These are phyloP conservation scores for Monascus ruber DNA, from an alignment of 2,329 filamentous ascomycete genomes.

Conservation along the genomic window DNA sequence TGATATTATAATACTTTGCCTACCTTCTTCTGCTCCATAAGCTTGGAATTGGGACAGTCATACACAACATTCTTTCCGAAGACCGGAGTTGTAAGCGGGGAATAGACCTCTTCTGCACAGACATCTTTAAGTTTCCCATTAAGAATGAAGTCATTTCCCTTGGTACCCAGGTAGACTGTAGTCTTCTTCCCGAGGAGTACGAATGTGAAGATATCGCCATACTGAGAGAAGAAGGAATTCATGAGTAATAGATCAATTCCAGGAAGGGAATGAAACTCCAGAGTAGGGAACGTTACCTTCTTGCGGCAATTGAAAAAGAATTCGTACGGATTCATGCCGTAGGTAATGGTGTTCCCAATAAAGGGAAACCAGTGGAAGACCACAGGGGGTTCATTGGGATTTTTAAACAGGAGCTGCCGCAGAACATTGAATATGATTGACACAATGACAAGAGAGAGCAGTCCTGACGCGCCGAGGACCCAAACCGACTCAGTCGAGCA, in stretches of 20 bases:
- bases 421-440: constrained; percentile 67
- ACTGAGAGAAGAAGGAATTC: constrained; percentile 36
- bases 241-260: constrained; percentile 1
- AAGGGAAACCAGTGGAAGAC: constrained; percentile 58
- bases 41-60: constrained; percentile 79
- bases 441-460: constrained; percentile 39
- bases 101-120: constrained; percentile 83
- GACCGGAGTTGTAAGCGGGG: constrained; percentile 56
- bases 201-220: constrained; percentile 85
- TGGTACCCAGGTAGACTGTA: constrained; percentile 69
- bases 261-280: neutral
- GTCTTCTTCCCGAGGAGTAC: constrained; percentile 80
- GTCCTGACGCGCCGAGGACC: constrained; percentile 33
- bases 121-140: constrained; percentile 86
- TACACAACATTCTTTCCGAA: constrained; percentile 84
- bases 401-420: constrained; percentile 68
- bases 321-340: constrained; percentile 71
- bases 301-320: constrained; percentile 55
- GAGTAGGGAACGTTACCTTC: constrained; percentile 47
- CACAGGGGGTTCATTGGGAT: constrained; percentile 62
- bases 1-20: constrained; percentile 4
- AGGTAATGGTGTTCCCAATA: constrained; percentile 81
- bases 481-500: constrained; percentile 37
- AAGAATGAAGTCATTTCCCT: constrained; percentile 82
- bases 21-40: constrained; percentile 96